Percentiles rank a stretch among this genome's conserved stretches.
phyloP scores from a whole-genome alignment of 2,329 filamentous ascomycete genomes.

The Dissoconium aciculare region DNA sequence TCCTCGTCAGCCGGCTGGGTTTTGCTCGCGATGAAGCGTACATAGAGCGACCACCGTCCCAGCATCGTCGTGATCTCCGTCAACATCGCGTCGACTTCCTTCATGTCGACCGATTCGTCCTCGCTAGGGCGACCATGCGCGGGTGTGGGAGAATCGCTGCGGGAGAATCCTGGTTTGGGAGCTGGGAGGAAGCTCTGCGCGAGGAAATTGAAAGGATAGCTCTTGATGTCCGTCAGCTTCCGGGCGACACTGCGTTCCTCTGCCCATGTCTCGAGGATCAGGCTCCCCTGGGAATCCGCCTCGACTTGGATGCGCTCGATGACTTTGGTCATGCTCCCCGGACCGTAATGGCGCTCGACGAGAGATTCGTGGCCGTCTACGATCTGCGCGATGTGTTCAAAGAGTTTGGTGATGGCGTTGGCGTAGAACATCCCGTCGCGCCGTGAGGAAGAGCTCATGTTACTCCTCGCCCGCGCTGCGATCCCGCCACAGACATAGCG shows the following conservation, averaged over 20 bases:
- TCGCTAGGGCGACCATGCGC: slow-evolving; percentile 51
- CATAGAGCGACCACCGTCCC: slow-evolving; percentile 82
- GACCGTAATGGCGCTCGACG: slow-evolving; percentile 86
- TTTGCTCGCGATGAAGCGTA: slow-evolving; percentile 74
- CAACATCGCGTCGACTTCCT: slow-evolving; percentile 75
- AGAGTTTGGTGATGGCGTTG: slow-evolving; percentile 75
- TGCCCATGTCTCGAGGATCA: slow-evolving; percentile 87
- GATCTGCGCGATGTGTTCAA: slow-evolving; percentile 95
- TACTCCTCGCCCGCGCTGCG: slow-evolving; percentile 64
- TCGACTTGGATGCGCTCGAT: slow-evolving; percentile 87
- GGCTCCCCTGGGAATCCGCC: slow-evolving; percentile 89
- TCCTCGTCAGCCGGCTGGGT: slow-evolving; percentile 35
- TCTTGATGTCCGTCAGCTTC: slow-evolving; percentile 86
- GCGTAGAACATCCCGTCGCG: slow-evolving; percentile 84
- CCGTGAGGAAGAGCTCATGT: slow-evolving; percentile 51
- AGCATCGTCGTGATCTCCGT: slow-evolving; percentile 88
- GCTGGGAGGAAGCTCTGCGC: slow-evolving; percentile 80
- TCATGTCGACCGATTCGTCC: slow-evolving; percentile 92
- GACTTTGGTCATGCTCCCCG: slow-evolving; percentile 84
- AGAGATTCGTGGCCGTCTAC: slow-evolving; percentile 81
- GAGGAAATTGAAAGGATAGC: slow-evolving; percentile 92
- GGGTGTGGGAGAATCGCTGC: slow-evolving; percentile 60
- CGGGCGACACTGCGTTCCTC: slow-evolving; percentile 77
- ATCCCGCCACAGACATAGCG: slow-evolving; percentile 93
- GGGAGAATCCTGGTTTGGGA: slow-evolving; percentile 48